Evolutionary conservation across 2,329 filamentous ascomycete species (phyloP), one percentile per base, ranked within the genome.

Genomic region (Mycosphaerella arachidis): DNA sequence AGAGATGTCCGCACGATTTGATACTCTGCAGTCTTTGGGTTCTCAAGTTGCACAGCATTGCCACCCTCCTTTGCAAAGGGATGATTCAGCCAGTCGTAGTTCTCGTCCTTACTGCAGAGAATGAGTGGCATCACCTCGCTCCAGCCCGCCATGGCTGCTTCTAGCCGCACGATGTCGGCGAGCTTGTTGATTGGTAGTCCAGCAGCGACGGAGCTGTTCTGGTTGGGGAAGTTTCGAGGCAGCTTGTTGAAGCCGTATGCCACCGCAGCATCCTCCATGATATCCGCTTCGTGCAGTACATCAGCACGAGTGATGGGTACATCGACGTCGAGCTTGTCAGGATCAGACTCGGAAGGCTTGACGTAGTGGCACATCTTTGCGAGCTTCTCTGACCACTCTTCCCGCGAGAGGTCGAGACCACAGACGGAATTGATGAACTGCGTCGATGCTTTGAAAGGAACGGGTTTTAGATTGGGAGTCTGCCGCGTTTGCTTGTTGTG

Each of bases 211-310:
- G 91, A 94, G 57, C 88, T 89, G 27, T 90, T 89, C 72, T 92
- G 92, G 75, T 87, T 92, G 8, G 92, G 92, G 71, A 93, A 91
- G 53, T 88, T 86, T 55, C 92, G 88, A 1, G 93, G 92, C 18
- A 99, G 87, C 64, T 90, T 91, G 82, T 99, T 99, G 84, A 96
- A 99, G 66, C 95, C 94, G 75, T 97, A 97, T 56, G 91, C 92
- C 66, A 99, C 94, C 45, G 92, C 94, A 20, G 95, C 87, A 73
- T 99, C 95, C 78, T 99, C 94, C 93, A 99, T 99, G 67, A 99
- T 90, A 74, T 99, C 94, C 70, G 92, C 95, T 73, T 97, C 90
- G 76, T 99, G 94, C 33, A 99, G 86, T 46, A 99, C 88, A 75
- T 99, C 94, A 52, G 94, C 93, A 63, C 94, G 86, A 51, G 92